Conservation (phyloP, 495 filamentous ascomycete genomes). For the Lepraria neglecta region DNA sequence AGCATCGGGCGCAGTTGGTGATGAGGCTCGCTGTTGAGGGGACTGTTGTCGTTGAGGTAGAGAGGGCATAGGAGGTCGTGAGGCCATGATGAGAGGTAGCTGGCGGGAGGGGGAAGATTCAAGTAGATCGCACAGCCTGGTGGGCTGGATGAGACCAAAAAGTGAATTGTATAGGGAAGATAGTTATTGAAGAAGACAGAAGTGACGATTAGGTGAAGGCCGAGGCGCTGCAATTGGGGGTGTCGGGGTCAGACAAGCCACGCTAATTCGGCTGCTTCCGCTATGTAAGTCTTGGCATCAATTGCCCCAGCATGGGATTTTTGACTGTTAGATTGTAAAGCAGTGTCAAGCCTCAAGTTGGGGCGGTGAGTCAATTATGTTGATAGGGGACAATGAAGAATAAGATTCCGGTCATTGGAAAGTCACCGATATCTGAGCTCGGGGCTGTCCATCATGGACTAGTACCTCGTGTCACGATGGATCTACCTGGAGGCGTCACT, state of each 20-base stretch:
- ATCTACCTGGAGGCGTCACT: too few relatives aligned
- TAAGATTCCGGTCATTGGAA: too few relatives aligned
- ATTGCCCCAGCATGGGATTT: too few relatives aligned
- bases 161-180: neutral
- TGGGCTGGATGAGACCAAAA: neutral
- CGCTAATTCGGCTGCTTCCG: neutral
- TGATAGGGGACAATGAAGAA: too few relatives aligned
- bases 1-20: slow-evolving; percentile 13
- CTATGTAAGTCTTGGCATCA: neutral
- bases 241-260: neutral
- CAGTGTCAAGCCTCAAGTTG: too few relatives aligned
- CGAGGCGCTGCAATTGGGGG: neutral
- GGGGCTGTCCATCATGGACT: too few relatives aligned
- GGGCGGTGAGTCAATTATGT: too few relatives aligned
- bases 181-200: neutral
- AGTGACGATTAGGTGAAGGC: neutral
- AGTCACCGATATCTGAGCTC: too few relatives aligned
- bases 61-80: slow-evolving; percentile 13
- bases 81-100: slow-evolving; percentile 17
- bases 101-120: too few relatives aligned
- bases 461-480: too few relatives aligned
- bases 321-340: too few relatives aligned
- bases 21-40: slow-evolving; percentile 15
- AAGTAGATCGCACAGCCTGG: neutral
- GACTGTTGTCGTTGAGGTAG: slow-evolving; percentile 17